phyloP scores from a whole-genome alignment of 495 filamentous ascomycete species.

The Patellaria atrata region DNA sequence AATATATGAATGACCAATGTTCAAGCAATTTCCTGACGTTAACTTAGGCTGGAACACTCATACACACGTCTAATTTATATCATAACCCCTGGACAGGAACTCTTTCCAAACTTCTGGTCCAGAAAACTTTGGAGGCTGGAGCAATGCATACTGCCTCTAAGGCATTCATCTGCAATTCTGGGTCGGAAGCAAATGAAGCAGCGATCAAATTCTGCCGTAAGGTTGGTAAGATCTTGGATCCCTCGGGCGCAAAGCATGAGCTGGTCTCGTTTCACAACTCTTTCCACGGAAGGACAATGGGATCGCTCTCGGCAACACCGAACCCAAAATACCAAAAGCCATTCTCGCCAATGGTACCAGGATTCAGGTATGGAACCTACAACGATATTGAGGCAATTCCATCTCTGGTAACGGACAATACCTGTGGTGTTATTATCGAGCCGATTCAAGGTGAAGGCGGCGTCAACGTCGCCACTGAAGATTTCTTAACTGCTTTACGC shows the following conservation, averaged over 20 bases:
- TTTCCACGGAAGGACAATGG: slow-evolving; percentile 97
- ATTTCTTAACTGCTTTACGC: slow-evolving; percentile 66
- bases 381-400: slow-evolving; percentile 63
- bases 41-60: slow-evolving; percentile 51
- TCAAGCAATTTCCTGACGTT: background rate
- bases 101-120: slow-evolving; percentile 71
- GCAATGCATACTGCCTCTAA: slow-evolving; percentile 67
- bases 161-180: slow-evolving; percentile 90
- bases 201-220: slow-evolving; percentile 95
- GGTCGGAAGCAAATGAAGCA: slow-evolving; percentile 91
- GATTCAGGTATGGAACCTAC: slow-evolving; percentile 73
- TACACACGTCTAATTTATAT: slow-evolving; percentile 91
- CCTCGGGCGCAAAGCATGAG: slow-evolving; percentile 61
- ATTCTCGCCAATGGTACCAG: slow-evolving; percentile 88
- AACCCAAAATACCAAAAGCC: slow-evolving; percentile 97
- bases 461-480: slow-evolving; percentile 64
- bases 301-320: slow-evolving; percentile 79
- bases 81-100: slow-evolving; percentile 87
- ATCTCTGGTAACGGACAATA: slow-evolving; percentile 61
- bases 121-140: slow-evolving; percentile 56
- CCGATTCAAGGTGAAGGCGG: slow-evolving; percentile 97
- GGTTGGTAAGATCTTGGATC: slow-evolving; percentile 57
- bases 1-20: background rate
- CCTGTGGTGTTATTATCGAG: slow-evolving; percentile 91
- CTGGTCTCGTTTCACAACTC: slow-evolving; percentile 77